Conservation (phyloP, 2,329 filamentous ascomycete species). For the Hawksworthiomyces lignivorus region DNA sequence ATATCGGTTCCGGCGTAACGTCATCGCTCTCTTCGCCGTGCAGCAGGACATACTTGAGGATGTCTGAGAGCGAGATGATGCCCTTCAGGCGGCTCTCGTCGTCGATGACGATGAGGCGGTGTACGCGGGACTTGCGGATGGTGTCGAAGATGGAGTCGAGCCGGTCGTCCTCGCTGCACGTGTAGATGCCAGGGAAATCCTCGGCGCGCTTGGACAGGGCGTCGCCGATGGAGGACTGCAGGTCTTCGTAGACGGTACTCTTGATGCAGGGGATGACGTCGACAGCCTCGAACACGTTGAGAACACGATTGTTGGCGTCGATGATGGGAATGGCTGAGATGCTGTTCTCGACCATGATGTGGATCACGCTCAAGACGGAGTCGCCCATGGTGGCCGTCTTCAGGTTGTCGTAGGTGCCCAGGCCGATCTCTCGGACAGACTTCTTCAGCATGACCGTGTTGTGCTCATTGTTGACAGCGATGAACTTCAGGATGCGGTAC, state of each 20-base stretch:
- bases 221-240: constrained; percentile 79
- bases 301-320: constrained; percentile 65
- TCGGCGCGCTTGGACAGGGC: constrained; percentile 79
- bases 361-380: constrained; percentile 88
- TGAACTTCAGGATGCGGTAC: constrained; percentile 97
- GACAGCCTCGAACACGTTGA: constrained; percentile 96
- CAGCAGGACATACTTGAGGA: constrained; percentile 87
- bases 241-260: constrained; percentile 83
- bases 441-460: constrained; percentile 86
- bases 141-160: constrained; percentile 96
- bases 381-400: constrained; percentile 82
- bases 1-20: constrained; percentile 6
- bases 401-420: constrained; percentile 78
- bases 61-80: constrained; percentile 89
- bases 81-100: constrained; percentile 80
- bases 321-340: constrained; percentile 94
- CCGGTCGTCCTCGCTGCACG: constrained; percentile 83
- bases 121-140: constrained; percentile 87
- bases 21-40: constrained; percentile 59
- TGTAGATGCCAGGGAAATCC: constrained; percentile 95
- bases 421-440: constrained; percentile 70
- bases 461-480: constrained; percentile 81
- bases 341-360: constrained; percentile 83
- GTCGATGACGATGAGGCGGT: constrained; percentile 87
- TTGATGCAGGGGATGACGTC: constrained; percentile 96